Base-by-base conservation (phyloP, 2,329 filamentous ascomycete genomes). In the Ceratocystis ficicola region DNA sequence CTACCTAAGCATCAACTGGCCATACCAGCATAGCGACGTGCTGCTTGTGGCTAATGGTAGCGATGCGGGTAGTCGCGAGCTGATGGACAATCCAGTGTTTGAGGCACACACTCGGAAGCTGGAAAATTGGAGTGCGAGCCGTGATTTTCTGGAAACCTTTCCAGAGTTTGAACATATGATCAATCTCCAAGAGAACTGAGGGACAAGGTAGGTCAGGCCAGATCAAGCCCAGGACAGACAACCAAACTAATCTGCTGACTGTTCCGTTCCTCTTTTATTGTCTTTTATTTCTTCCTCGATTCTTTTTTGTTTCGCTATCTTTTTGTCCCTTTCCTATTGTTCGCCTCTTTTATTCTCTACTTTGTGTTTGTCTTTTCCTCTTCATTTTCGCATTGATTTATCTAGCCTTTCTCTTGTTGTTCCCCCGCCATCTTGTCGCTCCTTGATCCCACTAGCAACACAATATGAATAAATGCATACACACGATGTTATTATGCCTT, bases 61-160 rank as follows among this genome's bases (percentile, higher is more conserved):
- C 7, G 30, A 59, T 59, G 28, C 55, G 55, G 55, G 55, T 6
- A 59, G 28, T 36, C 55, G 55, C 10, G 86, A 91, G 71, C 78
- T 90, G 68, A 80, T 88, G 69, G 90, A 96, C 69, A 95, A 94
- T 69, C 90, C 90, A 0, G 88, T 90, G 0, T 96, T 95, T 73
- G 89, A 95, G 75, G 80, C 84, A 46, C 91, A 96, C 73, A 72
- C 96, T 62, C 77, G 87, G 2, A 81, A 88, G 55, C 72, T 91
- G 48, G 82, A 86, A 67, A 95, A 95, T 71, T 96, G 92, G 91
- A 87, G 84, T 67, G 72, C 96, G 1, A 90, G 90, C 0, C 80
- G 83, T 4, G 78, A 79, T 1, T 94, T 94, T 74, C 80, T 81
- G 25, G 79, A 81, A 68, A 78, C 81, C 0, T 90, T 87, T 70